phyloP scores from a whole-genome alignment of 495 filamentous ascomycete genomes.

The Pyronema domesticum region DNA sequence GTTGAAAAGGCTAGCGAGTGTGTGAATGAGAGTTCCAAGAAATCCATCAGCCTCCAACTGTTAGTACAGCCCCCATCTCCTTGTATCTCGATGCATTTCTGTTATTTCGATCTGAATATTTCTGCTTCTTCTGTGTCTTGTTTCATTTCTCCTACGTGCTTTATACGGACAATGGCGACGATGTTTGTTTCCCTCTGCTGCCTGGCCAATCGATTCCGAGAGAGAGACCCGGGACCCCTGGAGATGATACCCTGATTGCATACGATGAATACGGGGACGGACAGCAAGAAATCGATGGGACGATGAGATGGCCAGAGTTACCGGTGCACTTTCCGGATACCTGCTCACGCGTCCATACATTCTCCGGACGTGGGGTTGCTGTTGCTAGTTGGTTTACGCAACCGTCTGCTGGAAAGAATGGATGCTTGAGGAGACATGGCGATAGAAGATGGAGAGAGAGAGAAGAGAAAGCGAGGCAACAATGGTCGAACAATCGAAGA shows the following conservation, averaged over 20 bases:
- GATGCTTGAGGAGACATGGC: no score
- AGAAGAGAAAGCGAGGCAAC: no score
- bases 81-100: background rate
- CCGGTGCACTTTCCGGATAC: background rate
- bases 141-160: conserved; percentile 2
- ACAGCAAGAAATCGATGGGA: background rate
- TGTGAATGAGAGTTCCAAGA: conserved; percentile 14
- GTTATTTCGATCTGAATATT: background rate
- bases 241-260: background rate
- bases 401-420: no score
- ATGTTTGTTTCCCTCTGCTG: conserved; percentile 1
- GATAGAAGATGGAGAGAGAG: no score
- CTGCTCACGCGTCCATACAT: background rate
- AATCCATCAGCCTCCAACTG: conserved; percentile 19
- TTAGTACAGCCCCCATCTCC: conserved; percentile 11
- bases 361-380: background rate
- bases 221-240: background rate
- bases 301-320: conserved; percentile 1
- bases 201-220: background rate
- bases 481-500: no score
- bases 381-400: no score
- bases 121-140: conserved; percentile 5
- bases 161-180: background rate
- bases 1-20: conserved; percentile 21
- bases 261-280: background rate